Evolutionary conservation across 495 filamentous ascomycete genomes (phyloP), one percentile per base, ranked within the genome.

Genomic region (Aspergillus taichungensis): DNA sequence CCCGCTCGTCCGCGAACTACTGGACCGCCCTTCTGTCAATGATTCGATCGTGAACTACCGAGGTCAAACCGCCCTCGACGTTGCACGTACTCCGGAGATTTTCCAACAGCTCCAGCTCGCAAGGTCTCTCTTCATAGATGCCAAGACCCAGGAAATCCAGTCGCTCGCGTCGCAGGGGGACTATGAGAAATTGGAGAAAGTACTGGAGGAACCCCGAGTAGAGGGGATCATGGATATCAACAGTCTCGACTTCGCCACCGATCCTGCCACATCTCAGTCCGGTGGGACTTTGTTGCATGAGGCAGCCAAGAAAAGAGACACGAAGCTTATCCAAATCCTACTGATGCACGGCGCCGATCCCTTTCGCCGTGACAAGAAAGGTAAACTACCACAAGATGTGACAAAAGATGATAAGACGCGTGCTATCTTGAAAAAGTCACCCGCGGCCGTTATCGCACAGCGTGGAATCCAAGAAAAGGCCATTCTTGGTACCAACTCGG

Each of bases 331-430:
- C 41, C 84, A 97, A 57, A 73, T 94, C 8, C 76, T 98, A 11
- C 66, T 98, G 33, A 79, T 95, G 37, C 94, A 98, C 58, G 94
- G 92, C 3, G 92, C 92, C n/a, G 92, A 98, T 67, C 92, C 92
- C 1, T 98, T 98, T 63, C 82, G 87, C 35, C 79, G 94, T 38
- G 92, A 98, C 63, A 87, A 87, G 47, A 92, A 87, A 66, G 94
- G 92, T 6, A 96, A 94, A 61, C 74, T 98, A 24, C 89, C 92
- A 13, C 92, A 98, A 62, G 91, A 97, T 66, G 83, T 95, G 13
- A 98, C 92, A 13, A 97, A 96, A 59, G 92, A 98, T 63, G 92
- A 98, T 49, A 79, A 77, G 46, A 95, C 84, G 1, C 74, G 80
- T 34, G 81, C 82, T 5, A 87, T 97, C 55, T 68, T 98, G 38